Evolutionary conservation across 495 filamentous ascomycete genomes (phyloP).

Genomic region (Sporormia fimetaria): DNA sequence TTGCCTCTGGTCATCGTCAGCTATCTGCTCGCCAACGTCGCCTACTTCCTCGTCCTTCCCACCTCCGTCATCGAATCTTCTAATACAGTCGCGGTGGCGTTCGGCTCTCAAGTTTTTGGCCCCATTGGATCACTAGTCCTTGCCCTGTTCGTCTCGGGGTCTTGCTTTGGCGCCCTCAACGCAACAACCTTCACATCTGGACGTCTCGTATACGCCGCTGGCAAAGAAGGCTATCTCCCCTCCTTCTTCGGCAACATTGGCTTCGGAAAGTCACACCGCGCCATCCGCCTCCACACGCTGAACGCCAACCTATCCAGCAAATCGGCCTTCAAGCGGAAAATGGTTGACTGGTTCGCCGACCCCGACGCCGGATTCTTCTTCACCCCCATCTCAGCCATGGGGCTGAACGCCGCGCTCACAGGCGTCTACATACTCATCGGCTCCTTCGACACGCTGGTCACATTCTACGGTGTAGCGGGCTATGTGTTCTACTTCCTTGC

Average conservation of each 20-base stretch:
- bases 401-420: slow-evolving; percentile 64
- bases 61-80: slow-evolving; percentile 61
- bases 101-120: slow-evolving; percentile 84
- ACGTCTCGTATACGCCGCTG: slow-evolving; percentile 85
- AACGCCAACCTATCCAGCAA: slow-evolving; percentile 11
- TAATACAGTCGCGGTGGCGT: slow-evolving; percentile 90
- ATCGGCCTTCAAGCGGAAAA: neutral
- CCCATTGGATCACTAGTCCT: slow-evolving; percentile 69
- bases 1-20: slow-evolving; percentile 88
- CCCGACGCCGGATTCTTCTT: slow-evolving; percentile 44
- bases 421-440: slow-evolving; percentile 68
- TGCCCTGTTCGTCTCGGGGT: slow-evolving; percentile 77
- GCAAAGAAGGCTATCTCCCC: slow-evolving; percentile 90
- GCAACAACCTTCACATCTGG: slow-evolving; percentile 88
- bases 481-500: slow-evolving; percentile 97
- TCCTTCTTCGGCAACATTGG: slow-evolving; percentile 74
- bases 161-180: slow-evolving; percentile 81
- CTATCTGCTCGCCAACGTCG: slow-evolving; percentile 81
- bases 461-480: slow-evolving; percentile 93
- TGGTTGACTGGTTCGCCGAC: slow-evolving; percentile 30
- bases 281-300: slow-evolving; percentile 25
- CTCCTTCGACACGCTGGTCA: slow-evolving; percentile 82
- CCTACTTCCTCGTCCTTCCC: slow-evolving; percentile 94
- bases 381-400: slow-evolving; percentile 84
- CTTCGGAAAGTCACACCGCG: slow-evolving; percentile 32